Base-by-base conservation (phyloP, 805 yeast genomes). In the Lachancea thermotolerans region DNA sequence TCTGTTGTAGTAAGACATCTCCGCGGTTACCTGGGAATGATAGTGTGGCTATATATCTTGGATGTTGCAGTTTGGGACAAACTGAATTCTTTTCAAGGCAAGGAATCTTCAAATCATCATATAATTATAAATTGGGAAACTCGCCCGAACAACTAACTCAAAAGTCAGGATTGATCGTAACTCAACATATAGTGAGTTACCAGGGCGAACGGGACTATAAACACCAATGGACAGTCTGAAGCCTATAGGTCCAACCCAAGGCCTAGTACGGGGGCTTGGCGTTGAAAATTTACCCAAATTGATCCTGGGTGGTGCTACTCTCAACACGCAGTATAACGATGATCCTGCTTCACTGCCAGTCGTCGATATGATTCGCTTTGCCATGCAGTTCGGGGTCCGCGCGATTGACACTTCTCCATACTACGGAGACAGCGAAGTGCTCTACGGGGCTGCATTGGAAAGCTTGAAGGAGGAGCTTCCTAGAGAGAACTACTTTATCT, bases 381-480 rank as follows among this genome's bases (percentile, higher is more conserved):
- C 90, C 0, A 81, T 90, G 55, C 65, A 69, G 16, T 58, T 70
- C 21, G 96, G 96, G 0, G 68, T 87, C 48, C 74, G 72, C 38
- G 93, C 95, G 1, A 70, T 90, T 32, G 97, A 90, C 59, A 88
- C 97, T 0, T 85, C 96, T 0, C 96, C 97, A 3, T 89, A 86
- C 66, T 90, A 90, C 60, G 97, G 97, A 0, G 87, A 87, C 0
- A 85, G 95, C 4, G 98, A 90, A 58, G 71, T 65, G 15, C 51
- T 90, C 11, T 59, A 86, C 5, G 97, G 98, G 1, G 49, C 71
- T 12, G 91, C 89, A 0, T 66, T 90, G 51, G 60, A 64, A 18
- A 45, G 57, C 1, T 50, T 62, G 10, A 58, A 59, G 4, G 59
- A 60, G 1, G 70, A 72, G 33, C 60, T 58, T 40, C 71, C 79